Percentiles rank a stretch among this genome's conserved stretches.
These are phyloP conservation scores for Microdochium trichocladiopsis DNA, from an alignment of 2,329 filamentous ascomycete genomes.

Conservation along the genomic window DNA sequence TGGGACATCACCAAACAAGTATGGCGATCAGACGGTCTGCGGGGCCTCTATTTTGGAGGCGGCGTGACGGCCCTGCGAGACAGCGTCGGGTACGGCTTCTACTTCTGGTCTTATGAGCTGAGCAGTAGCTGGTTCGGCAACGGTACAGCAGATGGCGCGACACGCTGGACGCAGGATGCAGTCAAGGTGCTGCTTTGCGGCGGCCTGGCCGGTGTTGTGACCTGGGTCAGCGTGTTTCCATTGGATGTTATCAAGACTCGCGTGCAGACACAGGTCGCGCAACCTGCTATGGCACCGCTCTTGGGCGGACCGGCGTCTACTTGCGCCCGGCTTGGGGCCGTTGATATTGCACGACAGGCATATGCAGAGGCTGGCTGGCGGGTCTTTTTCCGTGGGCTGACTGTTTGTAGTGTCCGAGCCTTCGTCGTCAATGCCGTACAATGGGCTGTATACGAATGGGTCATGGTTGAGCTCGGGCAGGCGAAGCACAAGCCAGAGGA, in stretches of 20 bases:
- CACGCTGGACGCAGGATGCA: constrained; percentile 34
- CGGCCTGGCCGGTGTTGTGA: constrained; percentile 78
- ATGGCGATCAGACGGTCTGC: constrained; percentile 47
- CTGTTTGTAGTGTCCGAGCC: constrained; percentile 75
- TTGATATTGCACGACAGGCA: constrained; percentile 57
- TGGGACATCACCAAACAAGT: constrained; percentile 59
- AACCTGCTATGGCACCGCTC: constrained; percentile 18
- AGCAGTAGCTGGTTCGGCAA: constrained; percentile 50
- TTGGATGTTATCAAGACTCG: constrained; percentile 89
- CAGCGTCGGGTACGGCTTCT: constrained; percentile 92
- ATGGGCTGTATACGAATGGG: constrained; percentile 89
- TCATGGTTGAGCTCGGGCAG: constrained; percentile 56
- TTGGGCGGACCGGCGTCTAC: constrained; percentile 16
- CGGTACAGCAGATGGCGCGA: constrained; percentile 4
- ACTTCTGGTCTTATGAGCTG: constrained; percentile 90
- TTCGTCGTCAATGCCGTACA: constrained; percentile 92
- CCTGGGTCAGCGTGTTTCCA: constrained; percentile 87
- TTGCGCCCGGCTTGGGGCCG: constrained; percentile 37
- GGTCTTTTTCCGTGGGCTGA: constrained; percentile 68
- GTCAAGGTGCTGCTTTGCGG: constrained; percentile 72
- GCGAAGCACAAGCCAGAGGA: constrained; percentile 10
- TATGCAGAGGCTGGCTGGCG: constrained; percentile 56
- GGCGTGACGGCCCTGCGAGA: constrained; percentile 76
- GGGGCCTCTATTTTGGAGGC: constrained; percentile 76
- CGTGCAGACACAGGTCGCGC: constrained; percentile 65